phyloP scores from a whole-genome alignment of 371 early-diverging fungal species.

The Nosema muscidifuracis region DNA sequence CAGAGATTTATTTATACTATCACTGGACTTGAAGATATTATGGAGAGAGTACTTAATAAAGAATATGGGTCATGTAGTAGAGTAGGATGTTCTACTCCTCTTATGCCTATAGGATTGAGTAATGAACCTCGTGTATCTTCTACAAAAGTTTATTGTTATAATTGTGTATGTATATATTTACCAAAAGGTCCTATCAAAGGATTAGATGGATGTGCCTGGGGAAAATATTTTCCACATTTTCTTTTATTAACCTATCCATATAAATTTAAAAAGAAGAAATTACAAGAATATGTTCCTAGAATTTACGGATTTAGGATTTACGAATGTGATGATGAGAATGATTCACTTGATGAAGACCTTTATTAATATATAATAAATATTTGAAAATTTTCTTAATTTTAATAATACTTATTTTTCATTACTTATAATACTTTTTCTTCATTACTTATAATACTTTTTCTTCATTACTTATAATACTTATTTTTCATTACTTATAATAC shows the following conservation, averaged over 20 bases:
- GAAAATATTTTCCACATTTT: constrained; percentile 88
- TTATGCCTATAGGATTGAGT: constrained; percentile 74
- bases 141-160: constrained; percentile 65
- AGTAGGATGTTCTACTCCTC: constrained; percentile 72
- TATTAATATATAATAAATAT: too few species aligned
- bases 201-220: constrained; percentile 90
- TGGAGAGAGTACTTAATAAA: constrained; percentile 70
- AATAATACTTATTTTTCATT: too few species aligned
- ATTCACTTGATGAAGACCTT: constrained; percentile 31
- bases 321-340: constrained; percentile 11
- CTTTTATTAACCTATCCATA: constrained; percentile 80
- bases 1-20: constrained; percentile 66
- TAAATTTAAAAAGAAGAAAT: constrained; percentile 53
- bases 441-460: too few species aligned
- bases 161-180: constrained; percentile 76
- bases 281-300: constrained; percentile 75
- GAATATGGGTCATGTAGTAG: constrained; percentile 90
- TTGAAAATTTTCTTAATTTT: too few species aligned
- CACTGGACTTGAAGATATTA: constrained; percentile 66
- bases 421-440: too few species aligned
- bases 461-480: too few species aligned
- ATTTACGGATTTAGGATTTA: constrained; percentile 84
- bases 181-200: constrained; percentile 69
- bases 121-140: constrained; percentile 72
- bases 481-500: too few species aligned